Conservation (phyloP, 2,329 filamentous ascomycete genomes). For the Aureobasidium melanogenum region DNA sequence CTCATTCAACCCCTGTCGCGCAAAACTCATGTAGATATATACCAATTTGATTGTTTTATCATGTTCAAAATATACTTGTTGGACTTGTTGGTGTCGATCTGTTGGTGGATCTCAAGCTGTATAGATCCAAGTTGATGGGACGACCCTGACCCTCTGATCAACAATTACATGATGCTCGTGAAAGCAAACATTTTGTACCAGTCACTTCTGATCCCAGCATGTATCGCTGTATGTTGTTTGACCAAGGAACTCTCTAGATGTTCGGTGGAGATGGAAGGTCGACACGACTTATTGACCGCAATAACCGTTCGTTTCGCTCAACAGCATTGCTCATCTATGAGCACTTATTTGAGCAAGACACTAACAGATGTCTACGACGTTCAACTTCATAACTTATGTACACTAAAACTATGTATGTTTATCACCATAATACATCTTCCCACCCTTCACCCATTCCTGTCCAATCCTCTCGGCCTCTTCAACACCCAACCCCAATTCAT, state of each 20-base stretch:
- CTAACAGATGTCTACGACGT: no score
- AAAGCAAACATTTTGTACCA: no score
- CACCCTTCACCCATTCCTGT: conserved; percentile 8
- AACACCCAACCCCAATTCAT: conserved; percentile 31
- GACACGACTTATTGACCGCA: no score
- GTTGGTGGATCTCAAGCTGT: neutral
- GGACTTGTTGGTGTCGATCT: neutral
- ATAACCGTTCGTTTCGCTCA: no score
- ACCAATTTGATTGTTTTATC: conserved; percentile 11
- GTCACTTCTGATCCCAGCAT: no score
- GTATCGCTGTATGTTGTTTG: neutral
- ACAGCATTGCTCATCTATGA: no score
- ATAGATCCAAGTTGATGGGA: neutral
- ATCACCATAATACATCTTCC: conserved; percentile 8
- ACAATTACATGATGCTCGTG: no score
- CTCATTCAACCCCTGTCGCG: neutral
- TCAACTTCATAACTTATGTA: neutral
- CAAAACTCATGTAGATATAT: conserved; percentile 10
- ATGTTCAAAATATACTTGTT: neutral
- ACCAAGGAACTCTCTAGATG: no score
- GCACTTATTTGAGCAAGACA: no score
- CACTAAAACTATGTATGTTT: neutral
- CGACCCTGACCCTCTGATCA: neutral
- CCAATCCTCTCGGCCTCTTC: conserved; percentile 14
- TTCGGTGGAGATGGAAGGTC: no score